Evolutionary conservation across 768 basidiomycete genomes (phyloP), one percentile per base, ranked within the genome.

Genomic region (Russula griseocarnosa): DNA sequence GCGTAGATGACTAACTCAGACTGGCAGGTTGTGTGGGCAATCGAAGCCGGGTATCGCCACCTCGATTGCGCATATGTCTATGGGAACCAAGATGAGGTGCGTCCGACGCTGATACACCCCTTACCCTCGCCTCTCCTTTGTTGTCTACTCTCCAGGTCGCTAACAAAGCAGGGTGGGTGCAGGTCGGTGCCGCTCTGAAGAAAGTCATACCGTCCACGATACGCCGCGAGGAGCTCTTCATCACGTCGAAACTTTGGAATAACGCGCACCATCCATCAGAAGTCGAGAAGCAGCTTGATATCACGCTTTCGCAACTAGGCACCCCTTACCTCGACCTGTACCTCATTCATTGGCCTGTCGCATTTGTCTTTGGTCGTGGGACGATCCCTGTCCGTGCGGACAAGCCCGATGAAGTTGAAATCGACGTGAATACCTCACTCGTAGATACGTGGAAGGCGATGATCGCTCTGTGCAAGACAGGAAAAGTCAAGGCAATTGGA

Each of bases 201-300:
- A 88, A 87, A 71, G 82, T 92, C 71, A 84, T 91, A 64, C 86
- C 86, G 1, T 82, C 83, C 10, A 87, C 91, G 58, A 88, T 92
- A 64, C 82, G 85, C 71, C 87, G 92, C 67, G 84, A 89, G 71
- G 86, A 94, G 16, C 81, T 93, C 60, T 92, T 88, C 74, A 85
- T 90, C 74, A 90, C 89, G 3, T 85, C 84, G 49, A 91, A 94
- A 74, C 80, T 92, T 53, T 94, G 92, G 92, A 92, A 92, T 75
- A 79, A 80, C 53, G 78, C 82, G 11, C 90, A 91, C 71, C 81
- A 79, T 63, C 85, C 88, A 5, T 79, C 81, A 9, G 73, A 79
- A 56, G 90, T 88, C 32, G 87, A 87, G 77, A 83, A 81, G 55
- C 87, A 86, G 68, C 84, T 94, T 53, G 84, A 94, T 58, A 83